These are phyloP conservation scores for Schwanniomyces pseudopolymorphus DNA, from an alignment of 805 yeast species.

Conservation along the genomic window DNA sequence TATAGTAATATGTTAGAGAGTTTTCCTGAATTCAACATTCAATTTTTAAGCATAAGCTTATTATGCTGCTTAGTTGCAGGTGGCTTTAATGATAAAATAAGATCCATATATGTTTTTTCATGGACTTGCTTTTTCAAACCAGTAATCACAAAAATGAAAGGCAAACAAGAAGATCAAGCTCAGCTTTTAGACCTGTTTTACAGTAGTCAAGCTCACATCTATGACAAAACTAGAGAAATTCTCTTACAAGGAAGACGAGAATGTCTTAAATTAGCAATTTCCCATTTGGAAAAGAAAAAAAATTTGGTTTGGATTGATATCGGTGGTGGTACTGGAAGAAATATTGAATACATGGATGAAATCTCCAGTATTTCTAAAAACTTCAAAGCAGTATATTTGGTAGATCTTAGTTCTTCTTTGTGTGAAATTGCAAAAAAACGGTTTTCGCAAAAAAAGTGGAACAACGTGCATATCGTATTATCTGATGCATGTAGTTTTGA, in stretches of 20 bases:
- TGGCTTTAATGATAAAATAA: conserved; percentile 15
- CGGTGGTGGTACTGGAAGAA: conserved; percentile 87
- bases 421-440: conserved; percentile 69
- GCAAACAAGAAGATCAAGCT: conserved; percentile 47
- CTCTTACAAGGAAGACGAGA: conserved; percentile 70
- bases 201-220: conserved; percentile 72
- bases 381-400: conserved; percentile 67
- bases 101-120: conserved; percentile 29
- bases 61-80: not conserved
- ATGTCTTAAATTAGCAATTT: conserved; percentile 56
- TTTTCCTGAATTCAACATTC: not conserved
- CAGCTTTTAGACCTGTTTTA: conserved; percentile 68
- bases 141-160: conserved; percentile 32
- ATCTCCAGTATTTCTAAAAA: conserved; percentile 44
- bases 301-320: conserved; percentile 72
- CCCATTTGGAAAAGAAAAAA: conserved; percentile 48
- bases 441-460: conserved; percentile 42
- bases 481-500: conserved; percentile 75
- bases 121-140: conserved; percentile 65
- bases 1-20: not conserved
- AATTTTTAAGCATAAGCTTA: not conserved
- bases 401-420: conserved; percentile 76
- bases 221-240: conserved; percentile 67
- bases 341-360: conserved; percentile 72
- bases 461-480: conserved; percentile 65